Evolutionary conservation across 1,284 basidiomycete species (phyloP).

Genomic region (Hypsizygus ulmarius): DNA sequence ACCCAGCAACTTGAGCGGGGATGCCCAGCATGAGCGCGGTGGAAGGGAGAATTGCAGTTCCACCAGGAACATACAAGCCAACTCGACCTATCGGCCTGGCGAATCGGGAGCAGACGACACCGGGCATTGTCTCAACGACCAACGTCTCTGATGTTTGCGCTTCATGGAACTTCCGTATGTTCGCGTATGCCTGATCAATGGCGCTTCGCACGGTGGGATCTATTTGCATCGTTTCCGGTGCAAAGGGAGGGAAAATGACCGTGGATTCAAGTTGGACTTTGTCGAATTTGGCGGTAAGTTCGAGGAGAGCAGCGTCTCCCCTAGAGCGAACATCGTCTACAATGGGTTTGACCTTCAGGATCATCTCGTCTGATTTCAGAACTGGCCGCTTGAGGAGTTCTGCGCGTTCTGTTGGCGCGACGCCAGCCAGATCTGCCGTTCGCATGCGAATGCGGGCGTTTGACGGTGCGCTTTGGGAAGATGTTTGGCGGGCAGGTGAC

Average conservation of each 20-base stretch:
- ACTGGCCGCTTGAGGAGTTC: constrained; percentile 88
- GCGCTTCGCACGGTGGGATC: constrained; percentile 70
- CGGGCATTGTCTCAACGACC: constrained; percentile 96
- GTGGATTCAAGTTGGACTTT: constrained; percentile 65
- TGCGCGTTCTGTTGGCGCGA: constrained; percentile 55
- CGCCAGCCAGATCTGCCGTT: constrained; percentile 58
- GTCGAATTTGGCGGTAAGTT: constrained; percentile 94
- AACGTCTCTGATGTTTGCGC: constrained; percentile 79
- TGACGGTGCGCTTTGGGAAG: constrained; percentile 27
- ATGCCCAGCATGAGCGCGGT: constrained; percentile 98
- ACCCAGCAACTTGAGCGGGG: constrained; percentile 96
- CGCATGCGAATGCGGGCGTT: constrained; percentile 72
- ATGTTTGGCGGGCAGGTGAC: constrained; percentile 21
- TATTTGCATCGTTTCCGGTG: constrained; percentile 57
- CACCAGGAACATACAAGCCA: constrained; percentile 96
- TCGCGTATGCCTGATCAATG: constrained; percentile 91
- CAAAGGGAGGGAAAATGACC: constrained; percentile 66
- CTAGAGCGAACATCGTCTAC: constrained; percentile 82
- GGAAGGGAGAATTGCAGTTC: constrained; percentile 94
- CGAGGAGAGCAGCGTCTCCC: constrained; percentile 87
- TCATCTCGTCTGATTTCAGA: constrained; percentile 92
- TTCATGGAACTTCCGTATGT: constrained; percentile 89
- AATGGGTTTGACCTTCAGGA: constrained; percentile 93
- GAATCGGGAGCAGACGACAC: constrained; percentile 93
- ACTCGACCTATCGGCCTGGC: constrained; percentile 93